Evolutionary conservation across 305 asterid genomes (phyloP), one percentile per base, ranked within the genome.

Genomic region (Fraxinus paxiana): DNA sequence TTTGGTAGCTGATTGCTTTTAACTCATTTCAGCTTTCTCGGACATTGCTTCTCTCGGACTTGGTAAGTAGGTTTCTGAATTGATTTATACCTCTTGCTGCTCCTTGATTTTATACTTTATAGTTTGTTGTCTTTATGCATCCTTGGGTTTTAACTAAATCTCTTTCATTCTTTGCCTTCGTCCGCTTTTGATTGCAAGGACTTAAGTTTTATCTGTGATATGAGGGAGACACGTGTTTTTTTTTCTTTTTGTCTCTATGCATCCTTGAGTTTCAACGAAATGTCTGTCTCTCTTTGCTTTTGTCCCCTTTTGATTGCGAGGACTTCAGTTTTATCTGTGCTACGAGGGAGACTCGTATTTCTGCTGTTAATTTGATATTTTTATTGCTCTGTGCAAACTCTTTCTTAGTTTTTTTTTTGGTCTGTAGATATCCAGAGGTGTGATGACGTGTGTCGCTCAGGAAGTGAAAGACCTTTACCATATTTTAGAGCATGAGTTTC

Each of bases 391-490:
- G 22, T 2, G 20, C 34, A 10, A 24, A 28, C 7, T 72, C 22
- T 67, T 46, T 77, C 80, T 76, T 51, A 77, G 33, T 5, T 72
- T 35, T 72, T 61, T 83, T 31, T 35, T 46, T 83, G 34, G 83
- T 72, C 65, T 83, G 72, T 78, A 95, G 98, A 91, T 89, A 46
- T 87, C 93, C 65, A 94, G 91, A 89, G 98, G 98, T 67, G 97
- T 95, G 43, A 87, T 93, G 97, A 89, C 90, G 65, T 93, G 97
- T 88, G 98, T 87, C 8, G 84, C 92, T 26, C 98, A 88, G 80
- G 98, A 95, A 88, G 97, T 95, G 71, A 95, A 95, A 87, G 98
- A 95, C 83, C 91, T 95, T 76, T 91, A 87, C 88, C 88, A 92
- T 85, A 85, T 90, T 75, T 84, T 95, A 80, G 98, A 95, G 81